A percentile compares a stretch with the other conserved stretches of the same genome.
phyloP scores from a whole-genome alignment of 306 rosid species.

The Prosopis cineraria region DNA sequence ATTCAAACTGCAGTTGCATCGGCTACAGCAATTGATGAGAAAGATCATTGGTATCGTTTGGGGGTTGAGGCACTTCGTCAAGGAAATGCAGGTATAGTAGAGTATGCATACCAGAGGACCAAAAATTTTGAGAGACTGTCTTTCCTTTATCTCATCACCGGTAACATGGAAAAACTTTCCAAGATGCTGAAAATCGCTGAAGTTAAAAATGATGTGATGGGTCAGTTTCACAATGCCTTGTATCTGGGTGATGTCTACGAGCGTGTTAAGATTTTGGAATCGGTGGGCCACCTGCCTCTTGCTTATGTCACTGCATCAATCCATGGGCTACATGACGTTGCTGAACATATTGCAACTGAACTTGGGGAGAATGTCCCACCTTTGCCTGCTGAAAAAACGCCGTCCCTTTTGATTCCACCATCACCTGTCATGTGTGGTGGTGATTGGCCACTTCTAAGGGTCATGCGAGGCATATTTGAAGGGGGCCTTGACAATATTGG shows the following conservation, averaged over 20 bases:
- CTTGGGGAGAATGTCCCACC: slow-evolving; percentile 79
- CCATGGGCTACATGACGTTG: slow-evolving; percentile 81
- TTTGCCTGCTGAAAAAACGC: slow-evolving; percentile 70
- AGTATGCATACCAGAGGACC: slow-evolving; percentile 95
- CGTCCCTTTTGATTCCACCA: slow-evolving; percentile 78
- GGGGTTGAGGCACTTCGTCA: slow-evolving; percentile 97
- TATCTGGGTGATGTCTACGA: slow-evolving; percentile 82
- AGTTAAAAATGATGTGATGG: slow-evolving; percentile 96
- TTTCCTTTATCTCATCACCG: slow-evolving; percentile 85
- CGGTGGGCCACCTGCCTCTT: slow-evolving; percentile 85
- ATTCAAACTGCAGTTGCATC: slow-evolving; percentile 92
- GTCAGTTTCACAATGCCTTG: slow-evolving; percentile 91
- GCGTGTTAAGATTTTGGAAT: slow-evolving; percentile 87
- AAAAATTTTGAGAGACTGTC: slow-evolving; percentile 92
- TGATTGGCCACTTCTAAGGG: slow-evolving; percentile 98
- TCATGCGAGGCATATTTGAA: slow-evolving; percentile 80
- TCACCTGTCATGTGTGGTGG: slow-evolving; percentile 72
- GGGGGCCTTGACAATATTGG: slow-evolving; percentile 67
- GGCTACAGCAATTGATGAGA: slow-evolving; percentile 90
- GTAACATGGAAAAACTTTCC: slow-evolving; percentile 78
- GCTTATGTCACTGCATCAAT: slow-evolving; percentile 80
- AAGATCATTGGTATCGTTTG: slow-evolving; percentile 90
- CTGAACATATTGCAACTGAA: slow-evolving; percentile 80
- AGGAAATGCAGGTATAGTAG: slow-evolving; percentile 90
- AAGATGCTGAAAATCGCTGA: slow-evolving; percentile 98